Base-by-base conservation (phyloP, 176 grass and related monocot genomes). In the Rhipidocladum racemiflorum region DNA sequence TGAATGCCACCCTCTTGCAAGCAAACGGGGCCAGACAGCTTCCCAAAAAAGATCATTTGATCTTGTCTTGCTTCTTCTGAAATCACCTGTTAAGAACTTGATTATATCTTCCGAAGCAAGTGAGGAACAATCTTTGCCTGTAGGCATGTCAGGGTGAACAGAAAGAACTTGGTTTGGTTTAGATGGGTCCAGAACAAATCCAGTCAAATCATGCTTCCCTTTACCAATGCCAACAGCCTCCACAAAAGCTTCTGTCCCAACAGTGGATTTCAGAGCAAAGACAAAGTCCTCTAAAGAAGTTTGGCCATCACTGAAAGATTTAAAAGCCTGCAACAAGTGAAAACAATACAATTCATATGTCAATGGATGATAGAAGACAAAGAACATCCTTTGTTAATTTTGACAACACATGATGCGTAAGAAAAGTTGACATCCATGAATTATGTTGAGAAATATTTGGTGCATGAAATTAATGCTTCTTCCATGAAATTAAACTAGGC, bases 41-140 rank as follows among this genome's bases (percentile, higher is more conserved):
- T 99, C 96, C 96, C 96, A 99, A 61, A 99, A 99, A 62, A 99
- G 85, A 89, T 99, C 92, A 69, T 99, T 95, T 64, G 92, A 90
- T 69, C 78, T 87, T 82, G 92, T 88, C 68, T 99, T 99, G 77
- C 96, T 99, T 89, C 87, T 78, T 76, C 96, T 90, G 78, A 91
- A 95, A 90, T 91, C 96, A 83, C 96, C 96, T 62, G 93, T 99
- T 78, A 99, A 88, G 84, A 93, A 91, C 78, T 93, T 99, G 72
- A 95, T 93, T 75, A 99, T 99, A 73, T 99, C 96, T 73, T 75
- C 70, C 30, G 87, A 81, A 64, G 85, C 65, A 53, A 99, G 96
- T 23, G 80, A 91, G 2, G 92, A 99, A 72, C 80, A 99, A 74
- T 91, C 96, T 84, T 99, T 99, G 75, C 96, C 96, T 30, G 88